These are phyloP conservation scores for Puccinellia tenuiflora DNA, from an alignment of 176 grass and related monocot species.

Conservation along the genomic window DNA sequence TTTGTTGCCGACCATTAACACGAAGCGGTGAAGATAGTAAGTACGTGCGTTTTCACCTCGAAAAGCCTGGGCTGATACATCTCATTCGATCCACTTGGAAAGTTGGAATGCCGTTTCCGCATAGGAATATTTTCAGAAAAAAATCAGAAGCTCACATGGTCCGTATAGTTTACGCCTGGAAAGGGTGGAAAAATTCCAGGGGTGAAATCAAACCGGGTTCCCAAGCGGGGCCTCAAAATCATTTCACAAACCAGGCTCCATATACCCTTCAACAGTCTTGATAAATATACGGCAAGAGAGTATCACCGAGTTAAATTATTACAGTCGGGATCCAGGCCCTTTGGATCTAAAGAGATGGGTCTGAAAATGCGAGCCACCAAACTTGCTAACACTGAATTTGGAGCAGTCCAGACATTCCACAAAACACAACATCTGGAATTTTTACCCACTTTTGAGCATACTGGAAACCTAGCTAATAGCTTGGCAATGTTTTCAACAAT, in stretches of 20 bases:
- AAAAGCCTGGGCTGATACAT: background rate
- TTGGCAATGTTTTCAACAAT: background rate
- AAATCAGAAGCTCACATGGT: no score
- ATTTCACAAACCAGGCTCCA: background rate
- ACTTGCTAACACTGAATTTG: background rate
- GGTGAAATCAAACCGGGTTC: no score
- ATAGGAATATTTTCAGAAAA: no score
- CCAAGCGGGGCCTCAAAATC: no score
- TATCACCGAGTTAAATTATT: background rate
- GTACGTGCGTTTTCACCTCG: background rate
- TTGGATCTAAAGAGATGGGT: background rate
- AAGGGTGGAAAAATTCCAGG: no score
- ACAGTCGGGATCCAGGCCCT: background rate
- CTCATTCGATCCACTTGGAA: background rate
- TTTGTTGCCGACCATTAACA: no score
- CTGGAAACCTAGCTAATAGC: background rate
- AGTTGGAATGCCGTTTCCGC: no score
- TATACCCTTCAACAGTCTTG: background rate
- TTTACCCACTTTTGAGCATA: background rate
- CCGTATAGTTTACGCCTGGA: no score
- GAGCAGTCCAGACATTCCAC: background rate
- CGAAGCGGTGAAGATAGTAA: no score
- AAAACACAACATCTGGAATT: background rate
- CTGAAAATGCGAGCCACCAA: background rate
- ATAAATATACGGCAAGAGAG: background rate